phyloP scores from a whole-genome alignment of 768 basidiomycete genomes.

The Phylloporus rhodoxanthus region DNA sequence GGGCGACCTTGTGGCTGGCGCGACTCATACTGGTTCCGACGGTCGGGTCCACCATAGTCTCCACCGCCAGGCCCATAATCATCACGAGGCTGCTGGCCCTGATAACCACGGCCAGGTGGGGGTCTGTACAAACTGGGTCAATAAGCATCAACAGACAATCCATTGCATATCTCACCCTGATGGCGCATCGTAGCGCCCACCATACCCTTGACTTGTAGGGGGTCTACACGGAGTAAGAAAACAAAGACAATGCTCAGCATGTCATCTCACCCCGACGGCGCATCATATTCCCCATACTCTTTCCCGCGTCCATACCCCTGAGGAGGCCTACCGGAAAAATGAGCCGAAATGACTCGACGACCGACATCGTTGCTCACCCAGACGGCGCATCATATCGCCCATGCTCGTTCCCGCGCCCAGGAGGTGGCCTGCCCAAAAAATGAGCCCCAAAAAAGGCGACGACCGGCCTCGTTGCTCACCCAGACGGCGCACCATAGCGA shows the following conservation, averaged over 20 bases:
- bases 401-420: not conserved
- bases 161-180: slow-evolving; percentile 7
- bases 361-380: slow-evolving; percentile 9
- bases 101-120: slow-evolving; percentile 5
- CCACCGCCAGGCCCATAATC: slow-evolving; percentile 3
- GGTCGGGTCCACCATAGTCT: slow-evolving; percentile 6
- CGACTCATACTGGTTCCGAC: slow-evolving; percentile 8
- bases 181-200: slow-evolving; percentile 7
- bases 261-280: slow-evolving; percentile 12
- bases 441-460: not conserved
- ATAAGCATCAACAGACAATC: not conserved
- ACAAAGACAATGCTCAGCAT: not conserved
- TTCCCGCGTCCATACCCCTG: not conserved
- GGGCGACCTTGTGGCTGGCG: slow-evolving; percentile 5
- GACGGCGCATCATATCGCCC: slow-evolving; percentile 2
- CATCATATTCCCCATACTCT: not conserved
- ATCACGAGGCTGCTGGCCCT: slow-evolving; percentile 1
- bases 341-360: not conserved
- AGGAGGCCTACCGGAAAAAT: not conserved
- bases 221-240: slow-evolving; percentile 3
- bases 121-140: slow-evolving; percentile 6
- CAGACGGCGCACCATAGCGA: slow-evolving; percentile 6
- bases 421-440: not conserved
- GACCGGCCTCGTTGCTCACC: slow-evolving; percentile 5
- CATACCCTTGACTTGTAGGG: slow-evolving; percentile 3